Conservation (phyloP, 2,329 filamentous ascomycete genomes). For the Cladophialophora yegresii region DNA sequence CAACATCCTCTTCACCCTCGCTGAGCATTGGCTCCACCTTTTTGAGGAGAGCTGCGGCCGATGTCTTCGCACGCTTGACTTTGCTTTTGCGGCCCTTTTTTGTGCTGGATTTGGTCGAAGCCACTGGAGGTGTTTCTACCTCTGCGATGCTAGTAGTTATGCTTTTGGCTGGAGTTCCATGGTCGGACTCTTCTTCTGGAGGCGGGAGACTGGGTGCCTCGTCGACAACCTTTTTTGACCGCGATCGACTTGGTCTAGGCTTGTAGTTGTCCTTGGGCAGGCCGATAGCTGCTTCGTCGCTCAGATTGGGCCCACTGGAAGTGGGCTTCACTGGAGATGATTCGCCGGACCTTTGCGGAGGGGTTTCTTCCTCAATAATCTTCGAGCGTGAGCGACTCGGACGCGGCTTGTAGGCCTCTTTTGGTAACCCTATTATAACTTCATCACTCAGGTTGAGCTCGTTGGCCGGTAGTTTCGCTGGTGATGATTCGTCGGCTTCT, state of each 20-base stretch:
- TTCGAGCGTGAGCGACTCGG: constrained; percentile 35
- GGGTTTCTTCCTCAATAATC: constrained; percentile 17
- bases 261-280: constrained; percentile 36
- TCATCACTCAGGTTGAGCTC: constrained; percentile 35
- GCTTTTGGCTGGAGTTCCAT: constrained; percentile 11
- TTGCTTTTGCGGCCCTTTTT: constrained; percentile 35
- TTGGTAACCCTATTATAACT: constrained; percentile 34
- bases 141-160: constrained; percentile 2
- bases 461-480: constrained; percentile 27
- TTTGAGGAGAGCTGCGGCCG: constrained; percentile 31
- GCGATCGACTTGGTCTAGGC: constrained; percentile 35
- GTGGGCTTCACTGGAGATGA: constrained; percentile 23
- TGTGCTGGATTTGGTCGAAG: constrained; percentile 19
- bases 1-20: constrained; percentile 36
- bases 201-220: constrained; percentile 6
- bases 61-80: constrained; percentile 37
- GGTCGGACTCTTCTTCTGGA: neutral
- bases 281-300: constrained; percentile 35
- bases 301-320: constrained; percentile 32
- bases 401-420: constrained; percentile 37
- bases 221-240: constrained; percentile 29
- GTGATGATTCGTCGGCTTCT: constrained; percentile 12
- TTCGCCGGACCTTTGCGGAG: constrained; percentile 1
- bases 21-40: constrained; percentile 30
- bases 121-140: constrained; percentile 1